phyloP scores from a whole-genome alignment of 306 rosid species.

The Senna siamea region DNA sequence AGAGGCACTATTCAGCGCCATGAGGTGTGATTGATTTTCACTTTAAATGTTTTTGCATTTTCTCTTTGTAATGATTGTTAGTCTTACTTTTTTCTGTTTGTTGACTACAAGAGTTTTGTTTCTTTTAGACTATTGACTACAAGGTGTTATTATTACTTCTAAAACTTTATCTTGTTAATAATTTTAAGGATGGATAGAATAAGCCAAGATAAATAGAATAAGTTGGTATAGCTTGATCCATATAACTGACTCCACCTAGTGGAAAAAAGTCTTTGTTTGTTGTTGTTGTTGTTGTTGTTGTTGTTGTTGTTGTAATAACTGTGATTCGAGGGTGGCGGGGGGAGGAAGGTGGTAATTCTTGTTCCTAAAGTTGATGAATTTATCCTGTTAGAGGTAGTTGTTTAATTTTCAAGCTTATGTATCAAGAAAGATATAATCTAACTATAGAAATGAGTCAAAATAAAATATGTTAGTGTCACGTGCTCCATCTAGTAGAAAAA shows the following conservation, averaged over 20 bases:
- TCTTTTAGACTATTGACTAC: conserved; percentile 72
- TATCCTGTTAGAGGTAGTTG: conserved; percentile 5
- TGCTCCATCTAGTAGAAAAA: too few relatives aligned
- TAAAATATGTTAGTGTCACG: too few relatives aligned
- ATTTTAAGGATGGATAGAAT: too few relatives aligned
- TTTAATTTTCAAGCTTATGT: conserved; percentile 14
- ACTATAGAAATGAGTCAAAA: too few relatives aligned
- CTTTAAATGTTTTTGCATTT: conserved; percentile 13
- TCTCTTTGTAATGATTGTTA: conserved; percentile 22
- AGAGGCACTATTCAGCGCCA: conserved; percentile 93
- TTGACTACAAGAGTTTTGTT: conserved; percentile 25
- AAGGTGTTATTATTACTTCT: conserved; percentile 57
- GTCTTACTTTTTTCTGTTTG: conserved; percentile 12
- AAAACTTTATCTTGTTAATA: conserved; percentile 1
- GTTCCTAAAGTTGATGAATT: conserved; percentile 12
- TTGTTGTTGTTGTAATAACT: too few relatives aligned
- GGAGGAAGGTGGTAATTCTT: neutral
- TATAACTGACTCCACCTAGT: too few relatives aligned
- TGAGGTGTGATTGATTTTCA: conserved; percentile 58
- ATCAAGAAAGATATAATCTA: too few relatives aligned
- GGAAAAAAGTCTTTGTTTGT: too few relatives aligned
- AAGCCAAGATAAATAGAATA: too few relatives aligned
- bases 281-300: too few relatives aligned
- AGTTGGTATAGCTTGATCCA: too few relatives aligned
- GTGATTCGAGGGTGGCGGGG: too few relatives aligned